These are phyloP conservation scores for Suillus decipiens DNA, from an alignment of 768 basidiomycete species.

Conservation along the genomic window DNA sequence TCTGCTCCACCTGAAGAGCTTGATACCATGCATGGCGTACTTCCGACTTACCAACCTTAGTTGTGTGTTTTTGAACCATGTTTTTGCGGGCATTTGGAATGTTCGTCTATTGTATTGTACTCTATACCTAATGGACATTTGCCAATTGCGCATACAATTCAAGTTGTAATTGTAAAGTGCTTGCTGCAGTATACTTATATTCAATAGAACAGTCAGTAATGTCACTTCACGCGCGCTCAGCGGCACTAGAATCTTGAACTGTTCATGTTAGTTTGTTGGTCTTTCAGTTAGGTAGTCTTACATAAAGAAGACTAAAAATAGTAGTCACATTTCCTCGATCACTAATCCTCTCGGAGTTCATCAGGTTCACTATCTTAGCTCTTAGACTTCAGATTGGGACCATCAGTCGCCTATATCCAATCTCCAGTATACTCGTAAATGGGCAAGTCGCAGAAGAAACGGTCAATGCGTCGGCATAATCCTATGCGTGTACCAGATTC, in stretches of 20 bases:
- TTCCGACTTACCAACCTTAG: slow-evolving; percentile 33
- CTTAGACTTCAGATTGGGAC: slow-evolving; percentile 2
- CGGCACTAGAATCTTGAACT: neutral
- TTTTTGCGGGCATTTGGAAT: slow-evolving; percentile 4
- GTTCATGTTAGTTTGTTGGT: neutral
- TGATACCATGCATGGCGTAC: slow-evolving; percentile 20
- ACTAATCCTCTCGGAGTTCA: neutral
- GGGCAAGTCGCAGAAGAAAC: slow-evolving; percentile 94
- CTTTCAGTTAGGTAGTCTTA: neutral
- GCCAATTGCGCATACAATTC: slow-evolving; percentile 3
- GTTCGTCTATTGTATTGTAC: slow-evolving; percentile 27
- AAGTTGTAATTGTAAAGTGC: neutral
- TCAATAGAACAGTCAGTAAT: no score
- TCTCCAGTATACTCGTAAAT: slow-evolving; percentile 41
- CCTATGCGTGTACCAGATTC: slow-evolving; percentile 93
- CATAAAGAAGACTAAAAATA: slow-evolving; percentile 2
- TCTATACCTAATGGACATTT: slow-evolving; percentile 22
- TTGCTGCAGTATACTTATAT: neutral
- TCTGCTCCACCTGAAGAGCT: slow-evolving; percentile 12
- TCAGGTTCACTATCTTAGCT: neutral
- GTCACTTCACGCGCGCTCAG: neutral
- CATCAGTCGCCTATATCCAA: neutral
- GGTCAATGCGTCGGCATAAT: slow-evolving; percentile 83
- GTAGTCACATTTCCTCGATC: neutral
- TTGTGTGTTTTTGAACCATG: slow-evolving; percentile 6